Conservation (phyloP, 495 filamentous ascomycete species). For the Hypoxylon lenormandii region DNA sequence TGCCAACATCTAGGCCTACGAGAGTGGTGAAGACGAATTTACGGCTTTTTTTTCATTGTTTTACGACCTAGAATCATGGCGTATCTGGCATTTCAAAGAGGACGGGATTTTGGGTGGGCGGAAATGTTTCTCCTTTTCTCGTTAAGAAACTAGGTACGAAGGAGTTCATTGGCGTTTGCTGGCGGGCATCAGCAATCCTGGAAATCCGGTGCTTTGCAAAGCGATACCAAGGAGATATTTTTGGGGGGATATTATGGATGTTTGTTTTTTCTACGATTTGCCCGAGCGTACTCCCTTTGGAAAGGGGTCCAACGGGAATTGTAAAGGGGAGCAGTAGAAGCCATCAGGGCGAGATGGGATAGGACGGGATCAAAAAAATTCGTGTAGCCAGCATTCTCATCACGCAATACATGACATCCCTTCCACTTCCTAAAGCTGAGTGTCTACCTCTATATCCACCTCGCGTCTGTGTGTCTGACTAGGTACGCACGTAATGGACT, state of each 20-base stretch:
- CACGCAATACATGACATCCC: constrained; percentile 39
- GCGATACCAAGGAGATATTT: constrained; percentile 45
- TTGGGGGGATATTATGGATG: not conserved
- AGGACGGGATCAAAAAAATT: constrained; percentile 35
- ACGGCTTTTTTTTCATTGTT: constrained; percentile 31
- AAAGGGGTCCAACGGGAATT: constrained; percentile 21
- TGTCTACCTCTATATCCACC: constrained; percentile 19
- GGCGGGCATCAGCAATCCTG: constrained; percentile 49
- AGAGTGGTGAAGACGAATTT: constrained; percentile 39
- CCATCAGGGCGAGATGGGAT: constrained; percentile 22
- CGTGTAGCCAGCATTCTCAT: constrained; percentile 43
- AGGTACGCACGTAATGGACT: not conserved
- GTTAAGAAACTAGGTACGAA: constrained; percentile 45
- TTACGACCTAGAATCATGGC: constrained; percentile 46
- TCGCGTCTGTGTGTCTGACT: not conserved
- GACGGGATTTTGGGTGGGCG: constrained; percentile 29
- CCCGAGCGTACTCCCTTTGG: constrained; percentile 23
- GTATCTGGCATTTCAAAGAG: constrained; percentile 45
- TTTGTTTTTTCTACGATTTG: no score
- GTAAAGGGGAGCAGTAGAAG: constrained; percentile 9
- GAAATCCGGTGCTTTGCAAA: constrained; percentile 29
- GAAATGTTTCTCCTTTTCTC: not conserved
- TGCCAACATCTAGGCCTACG: constrained; percentile 4
- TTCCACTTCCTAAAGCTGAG: constrained; percentile 21
- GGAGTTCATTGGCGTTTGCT: constrained; percentile 54